These are phyloP conservation scores for Ballota nigra DNA, from an alignment of 257 asterid genomes.

Conservation along the genomic window DNA sequence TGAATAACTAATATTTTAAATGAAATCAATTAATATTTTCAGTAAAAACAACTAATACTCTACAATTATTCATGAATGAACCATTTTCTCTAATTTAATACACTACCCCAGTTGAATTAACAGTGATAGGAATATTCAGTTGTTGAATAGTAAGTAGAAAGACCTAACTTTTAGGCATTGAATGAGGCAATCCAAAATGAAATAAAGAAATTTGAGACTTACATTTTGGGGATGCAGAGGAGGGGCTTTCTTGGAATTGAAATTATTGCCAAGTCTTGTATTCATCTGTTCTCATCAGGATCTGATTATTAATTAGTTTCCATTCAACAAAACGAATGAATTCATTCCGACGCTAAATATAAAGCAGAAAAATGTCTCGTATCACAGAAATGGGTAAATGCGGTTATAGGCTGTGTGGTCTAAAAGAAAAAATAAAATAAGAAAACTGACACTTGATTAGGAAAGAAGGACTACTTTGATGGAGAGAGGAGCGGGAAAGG, in stretches of 20 bases:
- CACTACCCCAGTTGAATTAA: background rate
- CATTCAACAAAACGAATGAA: background rate
- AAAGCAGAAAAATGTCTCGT: slow-evolving; percentile 18
- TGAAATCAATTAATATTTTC: too few species aligned
- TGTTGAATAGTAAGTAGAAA: too few species aligned
- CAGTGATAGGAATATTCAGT: background rate
- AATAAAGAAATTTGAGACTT: background rate
- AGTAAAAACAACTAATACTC: too few species aligned
- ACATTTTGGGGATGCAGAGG: slow-evolving; percentile 56
- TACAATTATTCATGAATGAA: too few species aligned
- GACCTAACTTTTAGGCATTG: background rate
- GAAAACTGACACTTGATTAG: slow-evolving; percentile 7
- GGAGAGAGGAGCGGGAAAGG: slow-evolving; percentile 43
- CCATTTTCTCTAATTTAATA: background rate
- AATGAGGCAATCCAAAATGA: background rate
- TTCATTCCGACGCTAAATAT: slow-evolving; percentile 20
- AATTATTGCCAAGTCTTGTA: slow-evolving; percentile 20
- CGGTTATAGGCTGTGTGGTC: background rate
- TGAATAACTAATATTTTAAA: too few species aligned
- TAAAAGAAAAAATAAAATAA: background rate
- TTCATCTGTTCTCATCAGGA: slow-evolving; percentile 42
- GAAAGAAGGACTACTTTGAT: slow-evolving; percentile 24
- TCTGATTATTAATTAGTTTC: slow-evolving; percentile 13
- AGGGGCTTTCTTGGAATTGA: slow-evolving; percentile 40
- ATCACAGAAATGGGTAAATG: slow-evolving; percentile 8